Evolutionary conservation across 192 early-diverging fungal genomes (phyloP), one percentile per base, ranked within the genome.

Genomic region (Borealophlyctis nickersoniae): DNA sequence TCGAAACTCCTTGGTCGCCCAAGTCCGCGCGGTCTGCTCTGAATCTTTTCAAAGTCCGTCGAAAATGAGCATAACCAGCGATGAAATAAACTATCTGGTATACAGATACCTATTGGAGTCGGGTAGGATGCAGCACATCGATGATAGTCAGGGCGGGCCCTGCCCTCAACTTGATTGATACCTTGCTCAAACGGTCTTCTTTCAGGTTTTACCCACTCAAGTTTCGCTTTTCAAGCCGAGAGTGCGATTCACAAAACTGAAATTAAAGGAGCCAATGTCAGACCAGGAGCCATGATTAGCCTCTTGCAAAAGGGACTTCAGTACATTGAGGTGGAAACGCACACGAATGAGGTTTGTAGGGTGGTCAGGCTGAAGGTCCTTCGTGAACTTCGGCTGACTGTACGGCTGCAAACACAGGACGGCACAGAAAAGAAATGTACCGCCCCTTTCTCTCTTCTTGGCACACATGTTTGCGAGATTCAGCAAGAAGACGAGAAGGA

Each of bases 301-400:
- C 78, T 93, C 19, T 76, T 98, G 59, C 94, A 96, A 66, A 96
- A 96, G 70, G 95, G 91, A 0, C 77, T 98, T 33, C 89, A 89
- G 67, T 95, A 94, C 68, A 82, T 87, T 72, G 92, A 96, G 62
- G 82, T 96, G 52, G 94, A 98, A 71, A 78, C 85, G 1, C 95
- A 98, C 67, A 71, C 90, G 45, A 89, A 89, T 56, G 86, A 90
- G 69, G 89, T 86, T 65, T 4, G 51, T 48, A n/a, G n/a, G n/a
- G n/a, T n/a, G n/a, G n/a, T n/a, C n/a, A n/a, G n/a, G n/a, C n/a
- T 60, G 24, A 19, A 29, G 48, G 28, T 30, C 62, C 26, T 51
- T 52, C 45, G 55, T 1, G 28, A 50, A 2, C 56, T 27, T 64
- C 23, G 49, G n/a, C n/a, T 19, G 33, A 35, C 31, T 14, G 9